Conservation (phyloP, 805 yeast genomes). For the Kodamaea hsintzibuensis region DNA sequence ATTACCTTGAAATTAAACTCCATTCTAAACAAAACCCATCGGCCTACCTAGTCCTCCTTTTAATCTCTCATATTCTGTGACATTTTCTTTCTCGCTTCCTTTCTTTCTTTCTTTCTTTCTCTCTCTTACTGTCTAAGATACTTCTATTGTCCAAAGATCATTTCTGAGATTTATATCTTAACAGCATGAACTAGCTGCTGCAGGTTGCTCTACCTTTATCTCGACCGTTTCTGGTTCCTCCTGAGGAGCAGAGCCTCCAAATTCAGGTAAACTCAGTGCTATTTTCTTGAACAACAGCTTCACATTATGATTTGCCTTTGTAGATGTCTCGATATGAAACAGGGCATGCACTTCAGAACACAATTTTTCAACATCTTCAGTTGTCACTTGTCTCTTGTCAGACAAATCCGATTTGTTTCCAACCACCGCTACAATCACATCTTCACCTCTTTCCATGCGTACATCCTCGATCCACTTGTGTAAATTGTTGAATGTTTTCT, state of each 20-base stretch:
- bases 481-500: constrained; percentile 79
- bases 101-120: neutral
- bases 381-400: constrained; percentile 71
- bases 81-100: neutral
- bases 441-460: constrained; percentile 85
- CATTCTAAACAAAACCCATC: too few relatives aligned
- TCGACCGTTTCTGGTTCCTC: constrained; percentile 39
- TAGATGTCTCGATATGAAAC: constrained; percentile 88
- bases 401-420: constrained; percentile 88
- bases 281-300: constrained; percentile 85
- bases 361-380: constrained; percentile 81
- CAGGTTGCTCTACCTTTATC: constrained; percentile 33
- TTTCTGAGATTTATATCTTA: neutral
- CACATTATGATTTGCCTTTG: constrained; percentile 93
- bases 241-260: constrained; percentile 25
- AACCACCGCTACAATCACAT: constrained; percentile 85
- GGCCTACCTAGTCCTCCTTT: neutral
- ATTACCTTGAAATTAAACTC: too few relatives aligned
- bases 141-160: neutral
- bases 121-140: neutral
- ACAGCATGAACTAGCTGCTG: constrained; percentile 21
- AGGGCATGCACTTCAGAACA: constrained; percentile 72
- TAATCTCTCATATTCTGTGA: neutral
- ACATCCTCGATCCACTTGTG: constrained; percentile 95
- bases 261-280: constrained; percentile 88